Evolutionary conservation across 2,329 filamentous ascomycete genomes (phyloP).

Genomic region (Fusarium drepaniforme): DNA sequence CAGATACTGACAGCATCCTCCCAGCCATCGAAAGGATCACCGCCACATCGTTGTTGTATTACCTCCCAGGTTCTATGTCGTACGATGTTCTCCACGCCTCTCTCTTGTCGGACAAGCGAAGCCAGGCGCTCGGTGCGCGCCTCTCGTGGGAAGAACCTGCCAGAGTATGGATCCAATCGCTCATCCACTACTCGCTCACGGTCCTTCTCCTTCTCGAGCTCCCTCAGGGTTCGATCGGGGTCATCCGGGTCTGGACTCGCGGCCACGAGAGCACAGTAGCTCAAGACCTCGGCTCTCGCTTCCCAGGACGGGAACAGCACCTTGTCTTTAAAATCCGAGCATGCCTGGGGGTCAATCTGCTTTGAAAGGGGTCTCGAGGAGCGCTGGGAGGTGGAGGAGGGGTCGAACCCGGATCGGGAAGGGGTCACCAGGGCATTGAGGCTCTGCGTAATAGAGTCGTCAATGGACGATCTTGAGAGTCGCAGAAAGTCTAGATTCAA

Average conservation of each 20-base stretch:
- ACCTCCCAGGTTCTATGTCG: slow-evolving; percentile 85
- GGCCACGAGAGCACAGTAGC: slow-evolving; percentile 90
- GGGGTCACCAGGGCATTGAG: slow-evolving; percentile 91
- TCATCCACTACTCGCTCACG: slow-evolving; percentile 85
- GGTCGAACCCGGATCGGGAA: slow-evolving; percentile 79
- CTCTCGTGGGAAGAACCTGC: slow-evolving; percentile 83
- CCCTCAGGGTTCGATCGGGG: slow-evolving; percentile 77
- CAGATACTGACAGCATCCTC: slow-evolving; percentile 75
- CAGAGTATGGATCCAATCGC: slow-evolving; percentile 91
- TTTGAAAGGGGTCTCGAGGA: slow-evolving; percentile 62
- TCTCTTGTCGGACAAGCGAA: slow-evolving; percentile 78
- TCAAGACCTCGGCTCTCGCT: slow-evolving; percentile 82
- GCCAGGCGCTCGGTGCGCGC: slow-evolving; percentile 85
- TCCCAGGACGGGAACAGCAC: slow-evolving; percentile 93
- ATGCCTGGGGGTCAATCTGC: slow-evolving; percentile 72
- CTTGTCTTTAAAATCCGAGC: slow-evolving; percentile 78
- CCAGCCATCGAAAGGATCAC: slow-evolving; percentile 68
- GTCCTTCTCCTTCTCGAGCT: slow-evolving; percentile 77
- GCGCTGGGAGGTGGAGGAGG: slow-evolving; percentile 78
- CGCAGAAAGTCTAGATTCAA: slow-evolving; percentile 84
- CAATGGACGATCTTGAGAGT: slow-evolving; percentile 84
- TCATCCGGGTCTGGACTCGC: slow-evolving; percentile 90
- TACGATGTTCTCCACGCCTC: slow-evolving; percentile 82
- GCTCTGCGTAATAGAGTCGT: slow-evolving; percentile 94
- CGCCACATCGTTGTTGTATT: slow-evolving; percentile 80